Conservation (phyloP, 495 filamentous ascomycete species). For the Tuber aestivum region DNA sequence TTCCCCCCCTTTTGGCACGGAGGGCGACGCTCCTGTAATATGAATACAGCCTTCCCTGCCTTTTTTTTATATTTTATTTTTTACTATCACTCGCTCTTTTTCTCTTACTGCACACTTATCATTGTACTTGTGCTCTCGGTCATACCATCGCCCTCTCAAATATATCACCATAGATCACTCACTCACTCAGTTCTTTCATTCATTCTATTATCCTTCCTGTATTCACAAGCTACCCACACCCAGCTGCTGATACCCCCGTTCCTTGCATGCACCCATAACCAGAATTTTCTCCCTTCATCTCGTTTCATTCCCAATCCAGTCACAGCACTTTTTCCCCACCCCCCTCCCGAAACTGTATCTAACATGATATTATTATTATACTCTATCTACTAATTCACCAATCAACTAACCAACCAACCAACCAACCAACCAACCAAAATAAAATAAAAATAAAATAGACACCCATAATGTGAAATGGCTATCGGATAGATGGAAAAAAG, state of each 20-base stretch:
- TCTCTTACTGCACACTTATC: background rate
- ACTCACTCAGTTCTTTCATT: background rate
- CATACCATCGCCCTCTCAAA: background rate
- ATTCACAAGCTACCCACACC: no score
- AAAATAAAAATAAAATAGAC: background rate
- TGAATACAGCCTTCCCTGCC: background rate
- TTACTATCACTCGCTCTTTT: background rate
- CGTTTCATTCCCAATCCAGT: background rate
- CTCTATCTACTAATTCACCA: background rate
- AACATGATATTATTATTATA: background rate
- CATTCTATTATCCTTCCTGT: background rate
- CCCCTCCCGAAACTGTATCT: background rate
- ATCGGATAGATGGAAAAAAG: background rate
- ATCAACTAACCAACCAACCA: no score
- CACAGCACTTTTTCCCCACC: background rate
- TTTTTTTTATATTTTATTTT: background rate
- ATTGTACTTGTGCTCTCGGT: background rate
- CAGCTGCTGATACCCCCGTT: no score
- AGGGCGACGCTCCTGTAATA: background rate
- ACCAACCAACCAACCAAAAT: background rate
- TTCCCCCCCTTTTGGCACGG: background rate
- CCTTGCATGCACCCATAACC: no score
- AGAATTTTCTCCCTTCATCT: background rate
- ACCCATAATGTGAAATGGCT: background rate
- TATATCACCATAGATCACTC: background rate